phyloP scores from a whole-genome alignment of 352 stramenopile species.

The Globisporangium middletonii region DNA sequence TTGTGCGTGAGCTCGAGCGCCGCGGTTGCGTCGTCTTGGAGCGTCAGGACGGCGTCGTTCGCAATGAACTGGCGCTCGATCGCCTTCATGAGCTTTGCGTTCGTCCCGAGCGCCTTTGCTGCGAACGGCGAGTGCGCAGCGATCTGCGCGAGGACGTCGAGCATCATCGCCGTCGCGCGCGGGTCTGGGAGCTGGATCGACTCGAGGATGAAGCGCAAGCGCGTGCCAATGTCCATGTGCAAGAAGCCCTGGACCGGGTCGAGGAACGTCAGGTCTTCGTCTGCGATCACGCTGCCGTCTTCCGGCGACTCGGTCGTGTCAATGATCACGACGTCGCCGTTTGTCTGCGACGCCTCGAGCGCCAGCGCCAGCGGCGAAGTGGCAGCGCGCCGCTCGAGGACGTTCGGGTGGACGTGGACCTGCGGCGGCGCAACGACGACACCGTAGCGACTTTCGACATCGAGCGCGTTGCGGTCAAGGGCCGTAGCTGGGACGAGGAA shows the following conservation, averaged over 20 bases:
- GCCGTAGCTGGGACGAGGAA: slow-evolving; percentile 31
- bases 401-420: slow-evolving; percentile 39
- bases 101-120: slow-evolving; percentile 39
- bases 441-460: slow-evolving; percentile 25
- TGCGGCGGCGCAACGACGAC: slow-evolving; percentile 20
- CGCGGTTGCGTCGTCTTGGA: slow-evolving; percentile 13
- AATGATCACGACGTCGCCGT: slow-evolving; percentile 44
- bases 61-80: slow-evolving; percentile 48
- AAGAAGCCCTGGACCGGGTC: slow-evolving; percentile 59
- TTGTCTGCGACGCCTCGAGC: slow-evolving; percentile 8
- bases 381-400: slow-evolving; percentile 2
- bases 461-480: background rate
- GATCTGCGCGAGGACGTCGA: slow-evolving; percentile 48
- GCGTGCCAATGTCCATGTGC: slow-evolving; percentile 45
- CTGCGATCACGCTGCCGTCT: slow-evolving; percentile 32
- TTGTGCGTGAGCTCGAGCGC: slow-evolving; percentile 36
- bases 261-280: slow-evolving; percentile 41
- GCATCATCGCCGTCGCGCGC: slow-evolving; percentile 35
- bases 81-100: slow-evolving; percentile 31
- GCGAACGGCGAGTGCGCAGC: slow-evolving; percentile 42
- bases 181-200: slow-evolving; percentile 38
- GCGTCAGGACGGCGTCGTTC: slow-evolving; percentile 36
- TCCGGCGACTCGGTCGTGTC: slow-evolving; percentile 30
- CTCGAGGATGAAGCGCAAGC: slow-evolving; percentile 46
- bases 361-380: background rate